Evolutionary conservation across 1,284 basidiomycete species (phyloP), one percentile per base, ranked within the genome.

Genomic region (Psilocybe mexicana): DNA sequence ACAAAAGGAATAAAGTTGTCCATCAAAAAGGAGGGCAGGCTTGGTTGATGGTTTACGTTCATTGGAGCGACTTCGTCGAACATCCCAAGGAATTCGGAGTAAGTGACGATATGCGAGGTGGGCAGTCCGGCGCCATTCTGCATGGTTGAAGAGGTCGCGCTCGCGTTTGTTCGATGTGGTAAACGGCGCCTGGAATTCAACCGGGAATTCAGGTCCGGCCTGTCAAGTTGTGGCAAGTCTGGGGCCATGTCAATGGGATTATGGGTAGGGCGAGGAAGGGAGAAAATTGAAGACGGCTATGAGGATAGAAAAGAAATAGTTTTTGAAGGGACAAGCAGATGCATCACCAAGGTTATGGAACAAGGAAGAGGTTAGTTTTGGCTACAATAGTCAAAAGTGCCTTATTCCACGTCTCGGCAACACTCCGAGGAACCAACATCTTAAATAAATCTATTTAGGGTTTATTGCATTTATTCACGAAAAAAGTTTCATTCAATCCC

Each of bases 191-290:
- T 58, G 58, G 62, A 54, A 28, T 62, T 44, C 61, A 65, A 64
- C 52, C 56, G 59, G 35, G 59, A 42, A 52, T 58, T 62, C 54
- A 61, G 63, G 62, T 64, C 66, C 65, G 52, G 66, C 62, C 65
- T 66, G 60, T 61, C 58, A 50, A 62, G 51, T 43, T 58, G 52
- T 43, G 63, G 60, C 46, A 54, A 48, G 44, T 61, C 51, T 50
- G 60, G 57, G 49, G 58, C 12, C 55, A 50, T 61, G 18, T 18
- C 18, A 18, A 18, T 18, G 18, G 18, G 18, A 18, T 18, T 18
- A 18, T 18, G 18, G 18, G 18, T 18, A 18, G 18, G 18, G 18
- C 18, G 58, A 35, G 11, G 54, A 52, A 38, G 48, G 35, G 51
- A 52, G 51, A 33, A 54, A 55, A 52, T 40, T 50, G 43, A 47